Percentiles rank a stretch among this genome's conserved stretches.
Conservation (phyloP, 2,329 filamentous ascomycete species). For the Parafenestella ontariensis region DNA sequence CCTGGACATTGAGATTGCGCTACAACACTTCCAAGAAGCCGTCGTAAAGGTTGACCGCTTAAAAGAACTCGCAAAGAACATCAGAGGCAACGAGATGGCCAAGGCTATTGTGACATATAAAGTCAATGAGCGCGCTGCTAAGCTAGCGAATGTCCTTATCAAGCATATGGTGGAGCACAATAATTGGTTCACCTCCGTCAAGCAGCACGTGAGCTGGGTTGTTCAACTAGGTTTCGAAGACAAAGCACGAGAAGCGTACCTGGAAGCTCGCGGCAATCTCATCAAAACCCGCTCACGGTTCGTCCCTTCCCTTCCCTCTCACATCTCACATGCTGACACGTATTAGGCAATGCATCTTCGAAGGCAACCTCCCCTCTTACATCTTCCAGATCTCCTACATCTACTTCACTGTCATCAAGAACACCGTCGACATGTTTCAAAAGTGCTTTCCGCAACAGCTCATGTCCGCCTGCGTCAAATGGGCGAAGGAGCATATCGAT, state of each 20-base stretch:
- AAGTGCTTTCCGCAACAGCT: constrained; percentile 77
- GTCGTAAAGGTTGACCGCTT: constrained; percentile 86
- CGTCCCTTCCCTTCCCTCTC: neutral
- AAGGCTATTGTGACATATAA: constrained; percentile 94
- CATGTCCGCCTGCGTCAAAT: constrained; percentile 95
- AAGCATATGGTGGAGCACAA: constrained; percentile 80
- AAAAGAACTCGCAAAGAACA: constrained; percentile 75
- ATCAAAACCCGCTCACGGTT: constrained; percentile 86
- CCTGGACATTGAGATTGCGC: constrained; percentile 91
- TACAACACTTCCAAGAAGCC: constrained; percentile 86
- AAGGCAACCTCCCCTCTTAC: constrained; percentile 89
- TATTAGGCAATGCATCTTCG: constrained; percentile 87
- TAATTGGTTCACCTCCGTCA: constrained; percentile 77
- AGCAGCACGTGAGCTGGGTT: constrained; percentile 83
- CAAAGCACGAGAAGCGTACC: constrained; percentile 83
- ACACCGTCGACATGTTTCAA: constrained; percentile 90
- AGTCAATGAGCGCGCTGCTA: constrained; percentile 81
- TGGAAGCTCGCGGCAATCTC: constrained; percentile 77
- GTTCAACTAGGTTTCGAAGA: constrained; percentile 89
- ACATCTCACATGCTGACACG: constrained; percentile 15
- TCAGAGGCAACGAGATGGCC: constrained; percentile 85
- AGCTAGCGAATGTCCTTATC: constrained; percentile 77
- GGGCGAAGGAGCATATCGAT: constrained; percentile 96
- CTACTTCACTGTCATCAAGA: constrained; percentile 92
- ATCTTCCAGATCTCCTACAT: constrained; percentile 96